Conservation (phyloP, 2,329 filamentous ascomycete genomes). For the Pestalotiopsis sp. region DNA sequence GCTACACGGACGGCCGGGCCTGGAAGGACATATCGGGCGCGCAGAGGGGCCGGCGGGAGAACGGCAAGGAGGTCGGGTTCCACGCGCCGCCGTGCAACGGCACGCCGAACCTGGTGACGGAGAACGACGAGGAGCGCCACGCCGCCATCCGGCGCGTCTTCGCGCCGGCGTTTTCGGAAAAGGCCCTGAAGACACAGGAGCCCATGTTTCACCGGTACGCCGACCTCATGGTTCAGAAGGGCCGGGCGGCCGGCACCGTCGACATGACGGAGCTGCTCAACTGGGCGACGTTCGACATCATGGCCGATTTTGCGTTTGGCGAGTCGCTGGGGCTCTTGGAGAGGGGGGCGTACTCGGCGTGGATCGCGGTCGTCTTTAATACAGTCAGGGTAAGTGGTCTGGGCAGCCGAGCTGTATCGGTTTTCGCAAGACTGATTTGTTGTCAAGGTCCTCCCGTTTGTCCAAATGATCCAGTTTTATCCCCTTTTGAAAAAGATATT, state of each 20-base stretch:
- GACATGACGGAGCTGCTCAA: constrained; percentile 22
- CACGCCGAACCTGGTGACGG: constrained; percentile 9
- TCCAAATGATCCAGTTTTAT: constrained; percentile 26
- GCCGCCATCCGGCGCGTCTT: constrained; percentile 28
- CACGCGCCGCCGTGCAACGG: constrained; percentile 17
- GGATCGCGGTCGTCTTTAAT: constrained; percentile 17
- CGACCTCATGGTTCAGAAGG: constrained; percentile 24
- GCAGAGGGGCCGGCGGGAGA: constrained; percentile 16
- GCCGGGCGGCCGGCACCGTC: constrained; percentile 20
- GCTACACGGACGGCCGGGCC: constrained; percentile 17
- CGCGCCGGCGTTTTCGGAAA: constrained; percentile 31
- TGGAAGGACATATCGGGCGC: constrained; percentile 12
- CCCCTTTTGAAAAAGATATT: constrained; percentile 21
- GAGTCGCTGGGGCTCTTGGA: constrained; percentile 37
- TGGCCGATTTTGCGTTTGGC: constrained; percentile 44
- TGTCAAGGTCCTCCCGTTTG: constrained; percentile 17
- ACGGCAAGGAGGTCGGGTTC: constrained; percentile 26
- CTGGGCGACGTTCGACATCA: constrained; percentile 37
- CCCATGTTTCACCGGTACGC: constrained; percentile 28
- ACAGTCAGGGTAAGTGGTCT: constrained; percentile 19
- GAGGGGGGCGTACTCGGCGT: constrained; percentile 22
- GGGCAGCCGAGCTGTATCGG: background rate
- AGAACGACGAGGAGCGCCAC: constrained; percentile 18
- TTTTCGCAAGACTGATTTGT: background rate
- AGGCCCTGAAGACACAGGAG: constrained; percentile 35